Base-by-base conservation (phyloP, 345 rosid genomes). In the Schrenkiella parvula region DNA sequence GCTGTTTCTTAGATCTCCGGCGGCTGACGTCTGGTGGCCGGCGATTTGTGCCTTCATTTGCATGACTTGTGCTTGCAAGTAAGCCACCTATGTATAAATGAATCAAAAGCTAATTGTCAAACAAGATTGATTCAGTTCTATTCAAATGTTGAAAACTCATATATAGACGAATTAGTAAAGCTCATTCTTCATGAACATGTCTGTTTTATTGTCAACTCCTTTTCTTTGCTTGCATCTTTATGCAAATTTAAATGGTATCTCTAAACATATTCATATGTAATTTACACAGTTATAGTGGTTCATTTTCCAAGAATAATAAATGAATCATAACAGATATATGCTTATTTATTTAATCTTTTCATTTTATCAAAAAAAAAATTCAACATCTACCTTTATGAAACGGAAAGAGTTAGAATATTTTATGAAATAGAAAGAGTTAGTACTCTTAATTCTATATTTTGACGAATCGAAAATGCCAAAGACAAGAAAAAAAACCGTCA, bases 51-150 rank as follows among this genome's bases (percentile, higher is more conserved):
- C 85, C 80, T 87, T 91, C 76, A 80, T 83, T 84, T 89, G 95
- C 89, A 88, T 86, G 83, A 95, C 47, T 73, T 95, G 99, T 11
- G 92, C 86, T 82, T 95, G 98, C 70, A 95, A 79, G 66, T 54
- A 81, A 42, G 98, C 91, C 72, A 95, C 97, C 99, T 77, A 57
- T 62, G 8, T 31, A 41, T 14, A 25, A 56, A 51, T 12, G 35
- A 46, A 64, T n/a, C 22, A 63, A 77, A 64, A 14, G 15, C 34
- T 64, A 31, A 55, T 2, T 51, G 52, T 39, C 18, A 28, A 55
- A 70, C 11, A 46, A 44, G 65, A 64, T 55, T 42, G 37, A 63
- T 63, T 35, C n/a, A 54, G 11, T 15, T 63, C 1, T 51, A 39
- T 29, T 52, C 23, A 55, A 44, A 65, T 34, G 54, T 44, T 55